Base-by-base conservation (phyloP, 2,329 filamentous ascomycete genomes). In the Colletotrichum paranaense region DNA sequence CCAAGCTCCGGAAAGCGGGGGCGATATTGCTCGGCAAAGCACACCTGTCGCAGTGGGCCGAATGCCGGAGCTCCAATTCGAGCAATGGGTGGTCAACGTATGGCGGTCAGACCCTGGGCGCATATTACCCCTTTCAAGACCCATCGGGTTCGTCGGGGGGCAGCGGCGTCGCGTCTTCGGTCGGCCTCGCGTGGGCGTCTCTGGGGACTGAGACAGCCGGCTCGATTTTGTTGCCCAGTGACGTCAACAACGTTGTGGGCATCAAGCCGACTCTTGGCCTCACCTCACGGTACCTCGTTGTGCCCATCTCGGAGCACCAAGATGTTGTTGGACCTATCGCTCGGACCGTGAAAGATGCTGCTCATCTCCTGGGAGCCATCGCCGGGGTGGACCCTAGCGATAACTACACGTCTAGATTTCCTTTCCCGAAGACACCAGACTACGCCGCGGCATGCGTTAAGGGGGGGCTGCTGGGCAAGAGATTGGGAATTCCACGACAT, bases 261-360 rank as follows among this genome's bases (percentile, higher is more conserved):
- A 90, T 94, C 77, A 92, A 92, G 80, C 91, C 92, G 0, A 92
- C 91, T 0, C 89, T 93, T 3, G 92, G 92, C 0, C 82, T 93
- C 2, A 92, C 89, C 0, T 92, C 90, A 5, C 85, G 90, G 26
- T 81, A 88, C 72, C 84, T 92, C 5, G 92, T 93, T 1, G 88
- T 94, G 12, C 92, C 93, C 0, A 90, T 94, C 4, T 89, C 87
- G 2, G 81, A 87, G 38, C 88, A 90, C 76, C 90, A 92, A 77
- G 93, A 95, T 76, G 92, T 89, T 0, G 85, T 94, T 0, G 92
- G 93, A 0, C 86, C 88, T 0, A 90, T 95, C 81, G 89, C 89
- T 0, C 86, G 89, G 26, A 93, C 88, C 0, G 89, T 95, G 2
- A 86, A 86, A 16, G 93, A 95, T 77, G 92, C 92, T 0, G 89